Evolutionary conservation across 148 eudicot species (phyloP), one percentile per base, ranked within the genome.

Genomic region (Polygonum aviculare): DNA sequence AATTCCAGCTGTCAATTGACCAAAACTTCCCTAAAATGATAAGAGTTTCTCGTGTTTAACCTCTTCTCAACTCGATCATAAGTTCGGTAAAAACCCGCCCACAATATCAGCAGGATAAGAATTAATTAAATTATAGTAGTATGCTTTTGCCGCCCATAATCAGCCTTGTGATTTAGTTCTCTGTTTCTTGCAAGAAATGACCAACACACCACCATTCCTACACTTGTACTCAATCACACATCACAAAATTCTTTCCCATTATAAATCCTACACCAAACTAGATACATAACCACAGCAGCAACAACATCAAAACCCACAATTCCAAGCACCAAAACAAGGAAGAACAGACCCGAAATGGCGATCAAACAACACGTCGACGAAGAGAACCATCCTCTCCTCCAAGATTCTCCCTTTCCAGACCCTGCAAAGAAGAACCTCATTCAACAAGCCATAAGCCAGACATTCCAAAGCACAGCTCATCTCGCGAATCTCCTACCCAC

Each of bases 401-500:
- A 31, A 8, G 77, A 79, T 8, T 79, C 78, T 65, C 40, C 76
- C 72, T 12, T 78, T 48, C 87, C 82, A 0, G 81, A 78, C 57
- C 60, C 80, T 18, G 63, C 70, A n/a, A 84, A 81, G 71, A 89
- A 87, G 77, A 86, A 83, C 48, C 80, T 75, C 0, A 72, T 86
- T 62, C 92, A 89, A 67, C 76, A 75, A 75, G 91, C 91, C 15
- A 89, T 88, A 3, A 90, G 86, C 81, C 90, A 85, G 75, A 89
- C 92, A 16, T 87, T 93, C 48, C 77, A 82, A 74, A 85, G 96
- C 90, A 89, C 93, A 0, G 90, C 93, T 11, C 86, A 89, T 49
- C 74, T 89, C 26, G 89, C 96, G 45, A 93, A 93, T 18, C 89
- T 89, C 18, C 75, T 91, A 19, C 96, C 96, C 11, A 93, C 96